Base-by-base conservation (phyloP, 2,329 filamentous ascomycete genomes). In the Zymoseptoria tritici region DNA sequence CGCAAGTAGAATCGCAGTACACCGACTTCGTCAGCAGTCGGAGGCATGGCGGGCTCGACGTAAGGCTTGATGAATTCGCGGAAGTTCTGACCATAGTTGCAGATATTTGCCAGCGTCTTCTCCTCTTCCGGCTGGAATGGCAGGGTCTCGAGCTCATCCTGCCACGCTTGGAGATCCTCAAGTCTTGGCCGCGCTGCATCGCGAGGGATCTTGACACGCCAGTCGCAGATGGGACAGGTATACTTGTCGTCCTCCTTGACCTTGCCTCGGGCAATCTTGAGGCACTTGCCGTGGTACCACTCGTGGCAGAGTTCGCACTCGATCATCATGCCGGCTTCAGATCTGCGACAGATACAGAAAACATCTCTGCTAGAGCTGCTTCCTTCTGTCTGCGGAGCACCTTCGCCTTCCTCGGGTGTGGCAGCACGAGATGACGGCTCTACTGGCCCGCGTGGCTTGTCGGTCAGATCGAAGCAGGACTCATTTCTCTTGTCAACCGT, bases 191-290 rank as follows among this genome's bases (percentile, higher is more conserved):
- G 88, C 21, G 94, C 91, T 22, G 94, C 94, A 79, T 99, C 94
- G 52, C 94, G 90, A 24, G 94, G 94, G 57, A 99, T 97, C 77
- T 93, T 95, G 71, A 97, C 89, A 19, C 94, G 88, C 85, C 92
- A 97, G 73, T 99, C 94, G 73, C 94, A 99, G 63, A 99, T 96
- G 0, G 94, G 94, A 70, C 94, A 99, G 1, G 93, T 97, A 72
- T 97, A 99, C 73, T 96, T 96, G 72, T 97, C 94, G 64, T 96
- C 93, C 71, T 97, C 94, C 76, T 97, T 97, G 68, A 99, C 90
- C 72, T 97, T 99, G 56, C 94, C 94, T 55, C 94, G 85, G 2
- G 94, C 94, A 70, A 99, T 97, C 78, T 99, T 99, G 46, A 99
- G 81, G 70, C 94, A 99, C 75, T 97, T 97, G 61, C 94, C 93